Base-by-base conservation (phyloP, 495 filamentous ascomycete species). In the Xylaria venustula region DNA sequence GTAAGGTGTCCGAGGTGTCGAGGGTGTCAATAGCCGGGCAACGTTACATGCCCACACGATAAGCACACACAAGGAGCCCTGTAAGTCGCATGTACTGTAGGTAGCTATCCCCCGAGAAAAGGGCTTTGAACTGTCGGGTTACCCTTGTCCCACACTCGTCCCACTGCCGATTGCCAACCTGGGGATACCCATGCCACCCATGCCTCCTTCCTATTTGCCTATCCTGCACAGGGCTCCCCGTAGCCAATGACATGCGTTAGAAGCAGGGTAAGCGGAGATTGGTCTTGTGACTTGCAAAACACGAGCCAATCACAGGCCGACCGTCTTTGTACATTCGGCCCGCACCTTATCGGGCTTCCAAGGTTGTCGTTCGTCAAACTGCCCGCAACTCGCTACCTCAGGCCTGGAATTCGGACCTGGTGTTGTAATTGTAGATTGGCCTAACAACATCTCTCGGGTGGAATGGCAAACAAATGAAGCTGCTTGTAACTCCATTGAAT, bases 41-140 rank as follows among this genome's bases (percentile, higher is more conserved):
- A 62, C 60, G 60, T 62, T 62, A 62, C 60, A 62, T 62, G 25
- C n/a, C n/a, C n/a, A n/a, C n/a, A n/a, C n/a, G n/a, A n/a, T 40
- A 23, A 20, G 15, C 20, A 44, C 45, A 14, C n/a, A 17, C 37
- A 8, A 7, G 6, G 7, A 40, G 7, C 30, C 7, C 6, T 3
- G 37, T 9, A 15, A 8, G 3, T 8, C 14, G 6, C 37, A 40
- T 3, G 3, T 40, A 40, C 37, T 3, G 7, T 40, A 40, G n/a
- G 42, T 22, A 20, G 12, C 42, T 22, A 23, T n/a, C n/a, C n/a
- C n/a, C n/a, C n/a, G n/a, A n/a, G n/a, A n/a, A n/a, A n/a, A n/a
- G n/a, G n/a, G n/a, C n/a, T n/a, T n/a, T n/a, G n/a, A n/a, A n/a
- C n/a, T n/a, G n/a, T n/a, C 41, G 45, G 14, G 28, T 58, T n/a